Conservation (phyloP, 345 rosid species). For the Kernera saxatilis region DNA sequence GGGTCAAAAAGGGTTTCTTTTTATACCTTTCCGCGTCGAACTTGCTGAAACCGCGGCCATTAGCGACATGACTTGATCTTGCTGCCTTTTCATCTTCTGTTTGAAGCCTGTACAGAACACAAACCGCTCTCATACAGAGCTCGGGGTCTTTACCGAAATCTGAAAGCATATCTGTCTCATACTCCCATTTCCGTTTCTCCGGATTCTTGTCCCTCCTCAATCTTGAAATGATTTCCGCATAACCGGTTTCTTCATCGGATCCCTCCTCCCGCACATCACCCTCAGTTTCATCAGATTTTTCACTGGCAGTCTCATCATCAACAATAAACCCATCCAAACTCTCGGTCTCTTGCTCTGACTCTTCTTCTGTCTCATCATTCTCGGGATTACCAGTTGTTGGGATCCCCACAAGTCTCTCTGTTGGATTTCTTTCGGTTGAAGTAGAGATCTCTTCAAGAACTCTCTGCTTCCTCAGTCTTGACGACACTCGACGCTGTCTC, state of each 20-base stretch:
- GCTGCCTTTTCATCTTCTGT: constrained; percentile 47
- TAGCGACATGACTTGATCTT: constrained; percentile 35
- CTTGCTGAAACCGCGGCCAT: constrained; percentile 66
- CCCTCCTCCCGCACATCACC: constrained; percentile 14
- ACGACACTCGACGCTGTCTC: constrained; percentile 31
- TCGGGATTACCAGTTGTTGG: constrained; percentile 33
- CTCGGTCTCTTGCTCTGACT: constrained; percentile 36
- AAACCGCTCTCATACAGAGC: constrained; percentile 81
- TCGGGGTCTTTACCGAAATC: constrained; percentile 59
- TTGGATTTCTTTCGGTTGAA: constrained; percentile 12
- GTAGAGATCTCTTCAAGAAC: not conserved
- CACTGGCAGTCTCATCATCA: constrained; percentile 20
- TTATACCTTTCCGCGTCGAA: constrained; percentile 57
- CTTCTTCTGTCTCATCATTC: constrained; percentile 38
- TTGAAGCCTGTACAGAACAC: constrained; percentile 65
- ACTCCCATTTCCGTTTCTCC: constrained; percentile 40
- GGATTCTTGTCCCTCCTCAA: constrained; percentile 47
- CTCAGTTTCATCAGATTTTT: not conserved
- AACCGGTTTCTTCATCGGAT: constrained; percentile 36
- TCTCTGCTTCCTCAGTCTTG: constrained; percentile 35
- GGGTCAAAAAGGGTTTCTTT: not conserved
- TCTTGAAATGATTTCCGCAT: constrained; percentile 35
- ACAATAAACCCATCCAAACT: constrained; percentile 55
- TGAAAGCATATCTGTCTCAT: constrained; percentile 65
- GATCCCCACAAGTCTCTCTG: constrained; percentile 25